Base-by-base conservation (phyloP, 768 basidiomycete genomes). In the Boletus reticuloceps region DNA sequence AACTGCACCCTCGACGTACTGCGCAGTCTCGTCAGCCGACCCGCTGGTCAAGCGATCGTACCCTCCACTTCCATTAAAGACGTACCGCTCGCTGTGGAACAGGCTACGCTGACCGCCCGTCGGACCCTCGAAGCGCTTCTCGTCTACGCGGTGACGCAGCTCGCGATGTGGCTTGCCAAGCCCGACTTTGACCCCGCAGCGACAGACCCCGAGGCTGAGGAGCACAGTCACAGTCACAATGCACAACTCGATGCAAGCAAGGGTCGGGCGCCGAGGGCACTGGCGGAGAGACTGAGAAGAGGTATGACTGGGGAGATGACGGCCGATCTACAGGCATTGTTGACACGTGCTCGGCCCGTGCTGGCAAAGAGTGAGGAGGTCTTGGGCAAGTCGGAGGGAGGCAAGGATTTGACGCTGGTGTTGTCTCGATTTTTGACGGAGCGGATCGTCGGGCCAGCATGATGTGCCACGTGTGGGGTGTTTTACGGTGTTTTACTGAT, bases 281-380 rank as follows among this genome's bases (percentile, higher is more conserved):
- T 89, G 69, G 82, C 85, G 54, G 85, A 88, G 56, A 75, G 86
- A 36, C 60, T 89, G 61, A 74, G 89, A 62, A 74, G 89, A 57
- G 89, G 88, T 0, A 85, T 91, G 85, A 86, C 86, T 9, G 87
- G 86, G 2, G 90, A 92, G 72, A 83, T 91, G 80, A 84, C 83
- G 39, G 77, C 79, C 1, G 91, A 92, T 68, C 59, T 92, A 56
- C 83, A 86, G 64, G 74, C 80, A 5, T 67, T 91, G 62, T 53
- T 92, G 70, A 81, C 71, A 55, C 89, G 83, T 62, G 79, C 88
- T 14, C 84, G 82, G 60, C 79, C 84, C 1, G 69, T 89, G 36
- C 71, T 92, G 25, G 77, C 73, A 14, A 87, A 88, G 67, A 82
- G 82, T 61, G 75, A 82, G 17, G 75, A 82, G 17, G 70, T 82